Evolutionary conservation across 2,329 filamentous ascomycete genomes (phyloP), one percentile per base, ranked within the genome.

Genomic region (Cucurbitaria berberidis): DNA sequence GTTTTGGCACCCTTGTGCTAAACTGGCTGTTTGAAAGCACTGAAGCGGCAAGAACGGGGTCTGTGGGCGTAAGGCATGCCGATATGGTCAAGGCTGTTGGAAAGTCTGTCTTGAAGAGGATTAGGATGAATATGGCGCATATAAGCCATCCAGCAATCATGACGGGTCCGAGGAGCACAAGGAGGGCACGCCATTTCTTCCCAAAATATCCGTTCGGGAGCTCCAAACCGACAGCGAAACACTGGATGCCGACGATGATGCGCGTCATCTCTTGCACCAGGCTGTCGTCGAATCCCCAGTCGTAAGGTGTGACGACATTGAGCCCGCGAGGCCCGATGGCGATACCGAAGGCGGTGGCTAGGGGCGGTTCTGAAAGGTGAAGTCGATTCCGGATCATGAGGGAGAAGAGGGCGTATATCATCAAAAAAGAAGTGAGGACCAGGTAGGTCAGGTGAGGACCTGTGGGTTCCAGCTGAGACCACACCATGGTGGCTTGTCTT

Each of bases 11-110:
- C 13, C 83, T 66, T 1, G 73, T 73, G 48, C 79, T 81, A 71
- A 85, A 85, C 43, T 77, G 80, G 26, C 78, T 81, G 59, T 83
- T 81, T 2, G 77, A 77, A 11, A 85, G 72, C 1, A 85, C 82
- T 19, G 76, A 80, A 3, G 82, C 80, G 1, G 82, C 80, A 11
- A 85, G 72, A 0, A 85, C 81, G 0, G 82, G 82, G 68, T 85
- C 83, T 0, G 83, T 85, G 1, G 82, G 83, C 0, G 82, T 83
- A 1, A 85, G 73, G 59, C 82, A 84, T 3, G 83, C 83, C 0
- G 78, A 79, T 21, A 85, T 78, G 5, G 82, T 76, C 34, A 84
- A 62, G 1, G 81, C 78, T 0, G 80, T 80, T 0, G 77, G 64
- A 26, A 79, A 60, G 42, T 77, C 73, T 0, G 76, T 79, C 5